Evolutionary conservation across 1,139 yeast genomes (phyloP), one percentile per base, ranked within the genome.

Genomic region (Saccharomyces hybrid): DNA sequence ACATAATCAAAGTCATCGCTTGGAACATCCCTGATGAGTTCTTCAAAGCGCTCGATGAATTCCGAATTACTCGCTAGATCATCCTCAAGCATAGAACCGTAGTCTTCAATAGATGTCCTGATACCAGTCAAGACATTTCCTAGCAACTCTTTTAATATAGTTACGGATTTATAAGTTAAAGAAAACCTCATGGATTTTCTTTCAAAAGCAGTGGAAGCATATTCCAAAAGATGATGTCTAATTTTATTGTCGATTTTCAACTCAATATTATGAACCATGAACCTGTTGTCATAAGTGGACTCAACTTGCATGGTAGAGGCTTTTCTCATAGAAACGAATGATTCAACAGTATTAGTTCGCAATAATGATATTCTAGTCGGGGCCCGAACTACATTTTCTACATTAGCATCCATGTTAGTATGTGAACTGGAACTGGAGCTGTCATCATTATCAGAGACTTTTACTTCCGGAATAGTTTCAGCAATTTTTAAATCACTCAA

Each of bases 231-330:
- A 47, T 79, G 75, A 58, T 86, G 82, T 41, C 91, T 74, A 2
- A 86, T 73, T 9, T 74, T 66, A 58, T 85, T 84, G 65, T 85
- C 82, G 87, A 96, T 86, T 60, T 81, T 83, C 64, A 88, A 68
- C 61, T 82, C 83, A 52, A 88, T 74, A 62, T 86, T 84, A 65
- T 90, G 96, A 38, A 89, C 74, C 59, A 88, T 83, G 65, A 88
- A 89, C 55, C 95, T 73, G 64, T 90, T 90, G 61, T 83, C 85
- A 71, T 83, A 89, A 14, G 73, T 68, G 2, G 75, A 73, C 5
- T 69, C 64, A 27, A 67, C 64, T 64, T 75, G 66, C 46, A 70
- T 60, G 9, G 68, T 64, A 2, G 74, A 67, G 6, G 71, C 71
- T 42, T 66, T 65, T 52, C 71, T 68, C 63, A 74, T 70, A 4